These are phyloP conservation scores for Cladosporium sp. DNA, from an alignment of 2,329 filamentous ascomycete genomes.

Conservation along the genomic window DNA sequence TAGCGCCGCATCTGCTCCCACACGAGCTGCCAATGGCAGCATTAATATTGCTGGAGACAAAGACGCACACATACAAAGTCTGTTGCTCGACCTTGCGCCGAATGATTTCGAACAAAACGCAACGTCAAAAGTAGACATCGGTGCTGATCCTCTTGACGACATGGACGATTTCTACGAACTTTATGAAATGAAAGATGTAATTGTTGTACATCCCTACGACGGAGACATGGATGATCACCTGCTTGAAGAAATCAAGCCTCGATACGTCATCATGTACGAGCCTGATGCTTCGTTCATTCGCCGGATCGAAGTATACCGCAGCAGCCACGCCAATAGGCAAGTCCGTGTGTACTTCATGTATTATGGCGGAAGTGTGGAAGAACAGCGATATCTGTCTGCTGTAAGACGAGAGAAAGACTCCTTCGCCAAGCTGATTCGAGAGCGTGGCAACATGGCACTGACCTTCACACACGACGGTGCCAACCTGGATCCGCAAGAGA, in stretches of 20 bases:
- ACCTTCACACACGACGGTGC: conserved; percentile 71
- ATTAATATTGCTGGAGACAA: conserved; percentile 77
- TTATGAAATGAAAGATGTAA: conserved; percentile 83
- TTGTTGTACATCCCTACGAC: conserved; percentile 89
- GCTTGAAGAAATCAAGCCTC: conserved; percentile 88
- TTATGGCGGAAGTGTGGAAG: conserved; percentile 90
- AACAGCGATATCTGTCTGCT: conserved; percentile 84
- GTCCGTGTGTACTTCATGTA: conserved; percentile 96
- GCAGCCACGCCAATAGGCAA: conserved; percentile 83
- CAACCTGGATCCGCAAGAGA: conserved; percentile 77
- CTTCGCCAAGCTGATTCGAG: conserved; percentile 90
- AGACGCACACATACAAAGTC: conserved; percentile 72
- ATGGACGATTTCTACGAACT: conserved; percentile 91
- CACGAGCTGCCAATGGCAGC: conserved; percentile 68
- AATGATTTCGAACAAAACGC: conserved; percentile 66
- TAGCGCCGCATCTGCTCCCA: conserved; percentile 51
- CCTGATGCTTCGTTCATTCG: conserved; percentile 92
- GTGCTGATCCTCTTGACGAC: conserved; percentile 75
- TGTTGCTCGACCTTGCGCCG: conserved; percentile 80
- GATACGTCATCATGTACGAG: conserved; percentile 98
- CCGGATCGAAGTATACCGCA: conserved; percentile 90
- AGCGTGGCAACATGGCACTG: conserved; percentile 85
- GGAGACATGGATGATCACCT: conserved; percentile 94
- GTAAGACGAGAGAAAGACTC: conserved; percentile 95
- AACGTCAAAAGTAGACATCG: conserved; percentile 67